A percentile compares a stretch with the other conserved stretches of the same genome.
phyloP scores from a whole-genome alignment of 75 land plant genomes.

The Pinus albicaulis region DNA sequence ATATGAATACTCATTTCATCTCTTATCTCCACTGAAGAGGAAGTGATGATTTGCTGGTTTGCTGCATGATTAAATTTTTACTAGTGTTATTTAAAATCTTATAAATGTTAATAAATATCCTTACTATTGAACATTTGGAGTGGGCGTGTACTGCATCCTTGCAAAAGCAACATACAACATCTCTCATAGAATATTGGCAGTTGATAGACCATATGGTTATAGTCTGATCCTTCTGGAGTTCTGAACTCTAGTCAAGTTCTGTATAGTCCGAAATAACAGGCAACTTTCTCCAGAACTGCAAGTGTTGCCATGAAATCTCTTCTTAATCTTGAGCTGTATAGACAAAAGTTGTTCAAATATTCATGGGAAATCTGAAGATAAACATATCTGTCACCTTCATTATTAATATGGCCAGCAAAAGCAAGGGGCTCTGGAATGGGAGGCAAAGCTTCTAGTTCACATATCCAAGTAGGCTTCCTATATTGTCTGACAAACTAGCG shows the following conservation, averaged over 20 bases:
- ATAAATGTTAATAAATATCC: no score
- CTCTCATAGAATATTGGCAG: no score
- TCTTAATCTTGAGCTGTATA: slow-evolving; percentile 2
- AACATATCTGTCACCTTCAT: slow-evolving; percentile 3
- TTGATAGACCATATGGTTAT: no score
- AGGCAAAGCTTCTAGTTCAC: slow-evolving; percentile 8
- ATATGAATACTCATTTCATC: no score
- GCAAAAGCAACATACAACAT: no score
- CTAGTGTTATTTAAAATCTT: no score
- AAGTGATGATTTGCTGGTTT: no score
- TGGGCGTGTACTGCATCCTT: no score
- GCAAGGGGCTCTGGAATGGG: slow-evolving; percentile 1
- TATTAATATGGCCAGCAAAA: neutral
- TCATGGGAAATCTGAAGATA: neutral
- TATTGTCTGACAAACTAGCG: neutral
- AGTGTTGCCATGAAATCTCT: slow-evolving; percentile 4
- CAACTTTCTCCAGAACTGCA: slow-evolving; percentile 5
- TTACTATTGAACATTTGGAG: no score
- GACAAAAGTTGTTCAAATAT: neutral
- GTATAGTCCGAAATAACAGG: slow-evolving; percentile 1
- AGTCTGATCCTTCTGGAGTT: neutral
- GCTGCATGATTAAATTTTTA: no score
- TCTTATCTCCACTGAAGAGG: no score
- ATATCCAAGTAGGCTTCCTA: slow-evolving; percentile 8
- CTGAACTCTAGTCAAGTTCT: neutral